Percentiles rank a stretch among this genome's conserved stretches.
Conservation (phyloP, 495 filamentous ascomycete genomes). For the Friedmanniomyces simplex region DNA sequence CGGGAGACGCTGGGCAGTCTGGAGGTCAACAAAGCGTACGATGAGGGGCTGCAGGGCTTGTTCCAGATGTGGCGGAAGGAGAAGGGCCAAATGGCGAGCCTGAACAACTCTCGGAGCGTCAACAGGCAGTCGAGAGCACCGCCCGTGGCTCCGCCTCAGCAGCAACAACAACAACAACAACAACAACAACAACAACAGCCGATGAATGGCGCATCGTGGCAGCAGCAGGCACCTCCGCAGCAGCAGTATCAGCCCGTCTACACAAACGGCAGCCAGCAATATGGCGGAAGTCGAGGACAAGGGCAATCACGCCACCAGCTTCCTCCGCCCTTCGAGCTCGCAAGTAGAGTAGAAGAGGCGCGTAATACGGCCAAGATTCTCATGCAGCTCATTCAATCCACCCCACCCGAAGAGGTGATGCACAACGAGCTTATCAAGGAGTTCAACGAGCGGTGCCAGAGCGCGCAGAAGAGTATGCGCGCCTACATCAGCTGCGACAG, state of each 20-base stretch:
- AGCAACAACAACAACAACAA: constrained; percentile 1
- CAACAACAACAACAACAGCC: constrained; percentile 29
- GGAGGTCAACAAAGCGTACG: constrained; percentile 53
- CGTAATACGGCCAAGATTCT: constrained; percentile 82
- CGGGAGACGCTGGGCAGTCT: constrained; percentile 74
- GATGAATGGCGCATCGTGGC: not conserved
- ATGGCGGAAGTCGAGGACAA: not conserved
- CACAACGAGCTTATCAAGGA: constrained; percentile 81
- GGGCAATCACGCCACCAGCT: constrained; percentile 33
- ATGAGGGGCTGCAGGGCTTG: constrained; percentile 57
- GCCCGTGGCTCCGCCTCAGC: constrained; percentile 1
- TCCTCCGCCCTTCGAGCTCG: constrained; percentile 69
- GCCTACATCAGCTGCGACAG: constrained; percentile 68
- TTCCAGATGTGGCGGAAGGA: constrained; percentile 85
- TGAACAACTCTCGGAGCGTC: not conserved
- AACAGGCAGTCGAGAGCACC: not conserved
- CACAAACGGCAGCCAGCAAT: not conserved
- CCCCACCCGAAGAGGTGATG: constrained; percentile 63
- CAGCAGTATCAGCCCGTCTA: constrained; percentile 23
- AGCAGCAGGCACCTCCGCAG: constrained; percentile 16
- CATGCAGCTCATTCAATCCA: constrained; percentile 75
- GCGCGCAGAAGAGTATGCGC: constrained; percentile 68
- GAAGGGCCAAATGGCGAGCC: constrained; percentile 37
- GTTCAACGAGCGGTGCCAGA: constrained; percentile 77
- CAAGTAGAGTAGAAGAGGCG: constrained; percentile 78